Base-by-base conservation (phyloP, 1,284 basidiomycete species). In the Bjerkandera adusta region DNA sequence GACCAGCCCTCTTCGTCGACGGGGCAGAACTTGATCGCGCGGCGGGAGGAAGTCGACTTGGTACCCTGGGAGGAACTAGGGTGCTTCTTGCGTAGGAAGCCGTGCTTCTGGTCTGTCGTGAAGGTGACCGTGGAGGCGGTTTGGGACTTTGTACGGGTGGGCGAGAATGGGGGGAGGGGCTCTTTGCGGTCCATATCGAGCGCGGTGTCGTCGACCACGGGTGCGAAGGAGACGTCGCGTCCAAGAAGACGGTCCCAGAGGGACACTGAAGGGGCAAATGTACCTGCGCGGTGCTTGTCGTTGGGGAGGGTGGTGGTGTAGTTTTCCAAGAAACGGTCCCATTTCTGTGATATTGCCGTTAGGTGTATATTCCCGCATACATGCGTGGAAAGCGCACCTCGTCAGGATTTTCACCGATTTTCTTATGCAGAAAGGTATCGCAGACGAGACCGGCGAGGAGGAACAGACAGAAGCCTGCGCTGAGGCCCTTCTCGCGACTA, bases 331-430 rank as follows among this genome's bases (percentile, higher is more conserved):
- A 82, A 85, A 13, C 65, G 67, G 55, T 86, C 81, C 83, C 83
- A 87, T 69, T 81, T 81, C 81, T 84, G 43, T 33, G 24, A 30
- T 30, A 44, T 13, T 13, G 13, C 38, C 26, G 4, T 50, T 22
- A 35, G n/a, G 36, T n/a, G n/a, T n/a, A n/a, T n/a, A n/a, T n/a
- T n/a, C n/a, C n/a, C n/a, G n/a, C n/a, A n/a, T n/a, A n/a, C n/a
- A n/a, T n/a, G n/a, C n/a, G n/a, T n/a, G n/a, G 10, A 22, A 24
- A 10, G 62, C 68, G 15, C 52, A 81, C 81, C 75, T 85, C 73
- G 53, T 85, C 83, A 22, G 83, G 83, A 61, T 79, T 79, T 56
- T 83, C 81, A 13, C 83, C 84, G 26, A 83, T 68, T 61, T 69
- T 72, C 37, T 63, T 61, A 26, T 66, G 68, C 37, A 85, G 60